A percentile compares a stretch with the other conserved stretches of the same genome.
Evolutionary conservation across 768 basidiomycete species (phyloP).

Genomic region (Tephrocybe sp.): DNA sequence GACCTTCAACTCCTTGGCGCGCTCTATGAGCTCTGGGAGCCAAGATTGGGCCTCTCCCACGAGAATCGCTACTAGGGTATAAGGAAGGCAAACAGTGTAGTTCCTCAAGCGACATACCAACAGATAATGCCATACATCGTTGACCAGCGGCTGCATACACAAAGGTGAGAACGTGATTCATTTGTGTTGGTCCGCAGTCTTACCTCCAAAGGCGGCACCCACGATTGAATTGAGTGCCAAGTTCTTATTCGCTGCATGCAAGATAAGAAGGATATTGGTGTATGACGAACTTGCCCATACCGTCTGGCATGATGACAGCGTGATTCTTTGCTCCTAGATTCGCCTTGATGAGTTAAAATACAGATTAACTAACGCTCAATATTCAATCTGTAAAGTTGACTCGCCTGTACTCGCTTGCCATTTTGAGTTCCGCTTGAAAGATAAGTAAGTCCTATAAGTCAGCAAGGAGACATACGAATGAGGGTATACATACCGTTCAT

Average conservation of each 20-base stretch:
- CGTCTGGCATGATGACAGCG: conserved; percentile 90
- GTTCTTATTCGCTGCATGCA: conserved; percentile 80
- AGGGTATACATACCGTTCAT: conserved; percentile 55
- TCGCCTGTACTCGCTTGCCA: conserved; percentile 85
- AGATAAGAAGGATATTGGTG: not conserved
- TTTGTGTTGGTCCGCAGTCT: conserved; percentile 12
- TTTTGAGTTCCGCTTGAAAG: conserved; percentile 66
- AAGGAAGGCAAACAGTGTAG: not conserved
- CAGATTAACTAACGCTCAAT: not conserved
- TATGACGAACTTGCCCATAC: conserved; percentile 36
- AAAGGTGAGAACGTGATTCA: conserved; percentile 7
- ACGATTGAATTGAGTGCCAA: conserved; percentile 87
- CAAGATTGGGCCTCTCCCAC: conserved; percentile 79
- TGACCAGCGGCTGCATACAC: conserved; percentile 79
- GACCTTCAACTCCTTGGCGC: conserved; percentile 76
- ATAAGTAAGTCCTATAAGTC: conserved; percentile 9
- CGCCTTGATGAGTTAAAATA: conserved; percentile 25
- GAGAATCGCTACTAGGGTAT: conserved; percentile 53
- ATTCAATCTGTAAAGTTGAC: conserved; percentile 2
- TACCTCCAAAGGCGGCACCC: conserved; percentile 91
- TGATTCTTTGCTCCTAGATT: conserved; percentile 97
- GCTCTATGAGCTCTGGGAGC: conserved; percentile 84
- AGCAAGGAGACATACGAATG: not conserved
- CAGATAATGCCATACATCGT: conserved; percentile 95
- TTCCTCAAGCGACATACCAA: conserved; percentile 48